phyloP scores from a whole-genome alignment of 2,329 filamentous ascomycete species.

The Canariomyces notabilis region DNA sequence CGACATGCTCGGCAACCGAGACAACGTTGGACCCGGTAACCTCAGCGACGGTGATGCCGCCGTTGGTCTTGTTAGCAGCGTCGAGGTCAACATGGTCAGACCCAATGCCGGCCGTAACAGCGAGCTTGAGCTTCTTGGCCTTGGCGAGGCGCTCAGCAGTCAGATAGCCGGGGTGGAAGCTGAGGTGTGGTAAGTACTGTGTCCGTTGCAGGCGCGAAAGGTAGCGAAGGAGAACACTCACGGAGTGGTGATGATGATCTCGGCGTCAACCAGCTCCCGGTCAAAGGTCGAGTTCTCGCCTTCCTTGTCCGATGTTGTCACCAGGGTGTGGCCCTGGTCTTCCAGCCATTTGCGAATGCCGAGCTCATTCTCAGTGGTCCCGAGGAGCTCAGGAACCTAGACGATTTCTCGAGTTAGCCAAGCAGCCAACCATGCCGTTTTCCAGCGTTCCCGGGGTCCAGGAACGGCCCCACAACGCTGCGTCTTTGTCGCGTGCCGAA shows the following conservation, averaged over 20 bases:
- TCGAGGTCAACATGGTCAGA: slow-evolving; percentile 98
- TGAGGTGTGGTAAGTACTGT: slow-evolving; percentile 35
- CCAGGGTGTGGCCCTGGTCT: slow-evolving; percentile 89
- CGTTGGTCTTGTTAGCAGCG: slow-evolving; percentile 96
- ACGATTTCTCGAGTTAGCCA: slow-evolving; percentile 9
- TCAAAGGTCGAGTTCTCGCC: slow-evolving; percentile 89
- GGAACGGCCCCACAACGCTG: slow-evolving; percentile 1
- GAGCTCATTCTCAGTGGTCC: slow-evolving; percentile 97
- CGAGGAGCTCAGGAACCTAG: slow-evolving; percentile 74
- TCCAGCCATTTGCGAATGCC: slow-evolving; percentile 97
- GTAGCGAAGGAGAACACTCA: slow-evolving; percentile 37
- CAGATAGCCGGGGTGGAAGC: slow-evolving; percentile 97
- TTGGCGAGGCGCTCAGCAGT: slow-evolving; percentile 93
- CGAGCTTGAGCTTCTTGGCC: slow-evolving; percentile 98
- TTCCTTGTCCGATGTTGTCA: slow-evolving; percentile 97
- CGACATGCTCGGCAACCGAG: slow-evolving; percentile 95
- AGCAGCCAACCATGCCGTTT: background rate
- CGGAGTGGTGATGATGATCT: slow-evolving; percentile 99
- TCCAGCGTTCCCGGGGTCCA: too few relatives aligned
- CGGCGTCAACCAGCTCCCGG: slow-evolving; percentile 90
- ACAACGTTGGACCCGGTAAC: slow-evolving; percentile 98
- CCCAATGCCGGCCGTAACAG: slow-evolving; percentile 94
- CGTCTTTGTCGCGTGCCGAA: background rate
- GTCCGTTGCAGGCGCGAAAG: slow-evolving; percentile 4
- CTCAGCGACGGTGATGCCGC: slow-evolving; percentile 93